Evolutionary conservation across 2,329 filamentous ascomycete genomes (phyloP).

Genomic region (Sphaceloma murrayae): DNA sequence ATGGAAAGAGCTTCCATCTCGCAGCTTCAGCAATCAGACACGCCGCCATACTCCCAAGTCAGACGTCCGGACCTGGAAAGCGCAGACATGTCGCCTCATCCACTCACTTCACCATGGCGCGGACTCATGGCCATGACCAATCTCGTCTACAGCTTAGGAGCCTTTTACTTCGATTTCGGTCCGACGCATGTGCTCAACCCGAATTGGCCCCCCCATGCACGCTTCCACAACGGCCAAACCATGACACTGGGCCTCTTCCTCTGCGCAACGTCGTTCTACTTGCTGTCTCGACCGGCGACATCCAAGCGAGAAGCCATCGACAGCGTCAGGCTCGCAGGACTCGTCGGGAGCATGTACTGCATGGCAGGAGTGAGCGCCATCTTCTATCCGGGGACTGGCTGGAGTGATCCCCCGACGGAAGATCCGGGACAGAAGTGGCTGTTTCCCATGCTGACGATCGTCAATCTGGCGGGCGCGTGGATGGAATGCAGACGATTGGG

Average conservation of each 20-base stretch:
- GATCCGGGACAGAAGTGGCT: neutral
- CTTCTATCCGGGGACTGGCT: conserved; percentile 38
- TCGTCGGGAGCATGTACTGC: conserved; percentile 35
- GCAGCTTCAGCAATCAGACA: too few relatives aligned
- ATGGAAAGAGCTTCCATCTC: too few relatives aligned
- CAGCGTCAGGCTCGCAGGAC: neutral
- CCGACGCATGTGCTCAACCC: conserved; percentile 14
- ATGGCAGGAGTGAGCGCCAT: conserved; percentile 36
- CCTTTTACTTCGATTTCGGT: conserved; percentile 14
- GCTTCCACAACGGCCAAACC: conserved; percentile 45
- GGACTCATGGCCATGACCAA: neutral
- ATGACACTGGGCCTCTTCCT: conserved; percentile 39
- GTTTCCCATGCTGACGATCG: neutral
- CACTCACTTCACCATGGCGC: neutral
- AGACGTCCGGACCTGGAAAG: too few relatives aligned
- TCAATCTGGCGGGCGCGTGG: neutral
- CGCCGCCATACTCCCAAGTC: too few relatives aligned
- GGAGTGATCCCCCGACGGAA: conserved; percentile 40
- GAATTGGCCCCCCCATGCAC: conserved; percentile 11
- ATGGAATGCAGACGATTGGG: too few relatives aligned
- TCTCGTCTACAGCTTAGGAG: neutral
- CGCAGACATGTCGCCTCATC: neutral
- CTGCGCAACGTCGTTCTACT: conserved; percentile 33
- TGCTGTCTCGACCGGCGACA: neutral
- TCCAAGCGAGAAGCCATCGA: neutral